Evolutionary conservation across 768 basidiomycete species (phyloP), one percentile per base, ranked within the genome.

Genomic region (Serendipita indica): DNA sequence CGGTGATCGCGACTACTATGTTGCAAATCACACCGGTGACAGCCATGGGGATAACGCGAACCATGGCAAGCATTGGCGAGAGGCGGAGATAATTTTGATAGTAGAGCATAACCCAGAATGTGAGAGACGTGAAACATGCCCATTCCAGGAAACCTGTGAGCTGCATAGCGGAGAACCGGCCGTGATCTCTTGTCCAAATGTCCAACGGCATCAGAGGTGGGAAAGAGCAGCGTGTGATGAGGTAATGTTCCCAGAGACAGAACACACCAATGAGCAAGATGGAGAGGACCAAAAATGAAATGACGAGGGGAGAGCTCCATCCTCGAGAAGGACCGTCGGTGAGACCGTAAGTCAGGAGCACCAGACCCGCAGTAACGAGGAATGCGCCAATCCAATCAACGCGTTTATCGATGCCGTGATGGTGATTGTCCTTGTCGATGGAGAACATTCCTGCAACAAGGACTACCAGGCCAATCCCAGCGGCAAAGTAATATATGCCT

Each of bases 331-430:
- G 7, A 6, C 80, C 86, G 62, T 85, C 79, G 45, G 81, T 79
- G 2, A 92, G 75, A 0, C 82, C 80, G 63, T 89, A 90, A 5
- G 83, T 74, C 61, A 91, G 73, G 0, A 90, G 69, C 1, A 84
- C 77, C 32, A 90, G 70, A 0, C 84, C 86, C 0, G 72, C 67
- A 0, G 86, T 86, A 58, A 80, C 69, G 12, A 90, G 67, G 16
- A 75, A 67, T 0, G 83, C 84, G 2, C 89, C 89, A n/a, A 86
- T 68, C 86, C 86, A 89, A 61, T 92, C 89, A 0, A 90, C 74
- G 0, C 81, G 73, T 25, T 72, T 67, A 57, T 57, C 56, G 13
- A 34, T 43, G 68, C 69, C 1, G 62, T 63, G 18, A 65, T 67
- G 1, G 70, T 66, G 5, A 65, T n/a, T 52, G 63, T 92, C 89